Conservation (phyloP, 805 yeast species). For the Candida lessepsii region DNA sequence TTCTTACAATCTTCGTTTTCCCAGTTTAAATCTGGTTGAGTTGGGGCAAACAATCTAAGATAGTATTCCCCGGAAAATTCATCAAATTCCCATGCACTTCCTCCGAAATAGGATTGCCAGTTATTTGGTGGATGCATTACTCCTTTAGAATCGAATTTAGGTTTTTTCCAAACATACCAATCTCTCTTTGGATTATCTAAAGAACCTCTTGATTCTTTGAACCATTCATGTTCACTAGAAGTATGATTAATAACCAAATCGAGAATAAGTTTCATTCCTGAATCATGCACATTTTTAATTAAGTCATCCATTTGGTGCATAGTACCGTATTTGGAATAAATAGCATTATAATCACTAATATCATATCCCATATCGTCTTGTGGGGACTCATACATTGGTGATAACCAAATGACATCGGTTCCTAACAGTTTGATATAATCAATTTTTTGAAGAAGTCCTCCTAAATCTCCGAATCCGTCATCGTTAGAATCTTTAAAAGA, state of each 20-base stretch:
- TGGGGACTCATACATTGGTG: conserved; percentile 59
- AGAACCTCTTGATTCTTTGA: conserved; percentile 52
- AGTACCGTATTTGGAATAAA: conserved; percentile 53
- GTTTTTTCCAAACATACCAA: conserved; percentile 60
- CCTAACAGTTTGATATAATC: conserved; percentile 52
- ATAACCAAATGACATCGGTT: conserved; percentile 53
- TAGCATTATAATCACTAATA: conserved; percentile 51
- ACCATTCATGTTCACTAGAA: conserved; percentile 56
- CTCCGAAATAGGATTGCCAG: conserved; percentile 53
- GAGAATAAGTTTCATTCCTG: conserved; percentile 51
- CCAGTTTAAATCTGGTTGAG: conserved; percentile 66
- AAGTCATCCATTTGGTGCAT: conserved; percentile 50
- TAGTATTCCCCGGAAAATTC: conserved; percentile 56
- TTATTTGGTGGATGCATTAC: conserved; percentile 55
- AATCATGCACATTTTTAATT: conserved; percentile 44
- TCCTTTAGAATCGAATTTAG: conserved; percentile 47
- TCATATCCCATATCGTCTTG: conserved; percentile 66
- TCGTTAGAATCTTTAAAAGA: conserved; percentile 57
- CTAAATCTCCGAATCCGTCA: conserved; percentile 59
- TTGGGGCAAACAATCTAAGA: conserved; percentile 49
- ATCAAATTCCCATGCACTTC: conserved; percentile 58
- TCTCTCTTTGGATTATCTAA: conserved; percentile 55
- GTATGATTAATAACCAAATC: conserved; percentile 63
- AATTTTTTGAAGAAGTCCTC: conserved; percentile 50
- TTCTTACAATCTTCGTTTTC: conserved; percentile 43